These are phyloP conservation scores for Lepidium didymum DNA, from an alignment of 345 rosid genomes.

Conservation along the genomic window DNA sequence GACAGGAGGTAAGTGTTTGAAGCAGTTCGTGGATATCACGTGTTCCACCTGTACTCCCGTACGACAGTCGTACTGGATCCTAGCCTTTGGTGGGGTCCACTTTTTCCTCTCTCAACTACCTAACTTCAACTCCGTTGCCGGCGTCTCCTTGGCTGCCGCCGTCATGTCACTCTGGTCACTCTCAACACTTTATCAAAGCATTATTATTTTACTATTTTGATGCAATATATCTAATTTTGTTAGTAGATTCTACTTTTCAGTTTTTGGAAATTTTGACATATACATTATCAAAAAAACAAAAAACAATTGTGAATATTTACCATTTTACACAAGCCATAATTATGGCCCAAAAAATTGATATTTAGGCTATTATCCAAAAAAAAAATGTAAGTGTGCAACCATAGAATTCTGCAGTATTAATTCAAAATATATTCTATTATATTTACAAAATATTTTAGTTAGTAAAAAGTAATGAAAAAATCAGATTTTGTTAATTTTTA, in stretches of 20 bases:
- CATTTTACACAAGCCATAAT: neutral
- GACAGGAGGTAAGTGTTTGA: conserved; percentile 91
- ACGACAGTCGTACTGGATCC: conserved; percentile 82
- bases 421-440: no score
- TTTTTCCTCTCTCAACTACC: conserved; percentile 93
- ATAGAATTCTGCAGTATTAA: neutral
- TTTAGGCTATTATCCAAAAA: neutral
- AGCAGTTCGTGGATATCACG: conserved; percentile 72
- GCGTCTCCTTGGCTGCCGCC: conserved; percentile 88
- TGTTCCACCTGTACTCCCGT: conserved; percentile 55
- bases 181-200: neutral
- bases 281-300: neutral
- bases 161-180: conserved; percentile 81
- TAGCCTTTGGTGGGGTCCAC: conserved; percentile 78
- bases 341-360: neutral
- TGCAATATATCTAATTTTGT: neutral
- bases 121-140: conserved; percentile 88
- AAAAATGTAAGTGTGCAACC: neutral
- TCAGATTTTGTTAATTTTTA: neutral
- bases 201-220: neutral
- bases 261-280: neutral
- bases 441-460: neutral
- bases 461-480: neutral
- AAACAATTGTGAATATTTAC: neutral
- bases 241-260: neutral